phyloP scores from a whole-genome alignment of 495 filamentous ascomycete genomes.

The Podospora pseudoanserina region DNA sequence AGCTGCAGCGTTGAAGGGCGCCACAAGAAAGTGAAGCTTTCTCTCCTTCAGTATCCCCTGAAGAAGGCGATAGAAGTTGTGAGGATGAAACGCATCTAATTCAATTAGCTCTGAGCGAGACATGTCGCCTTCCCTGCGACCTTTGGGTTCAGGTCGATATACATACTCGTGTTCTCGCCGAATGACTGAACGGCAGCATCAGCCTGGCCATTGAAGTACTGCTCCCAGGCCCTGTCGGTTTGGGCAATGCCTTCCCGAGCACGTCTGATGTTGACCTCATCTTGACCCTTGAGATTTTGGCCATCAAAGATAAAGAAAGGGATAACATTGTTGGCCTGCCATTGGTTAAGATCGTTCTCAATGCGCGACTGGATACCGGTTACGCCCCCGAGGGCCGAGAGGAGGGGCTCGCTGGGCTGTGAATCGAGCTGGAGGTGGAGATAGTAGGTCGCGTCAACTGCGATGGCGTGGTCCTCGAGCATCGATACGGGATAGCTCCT shows the following conservation, averaged over 20 bases:
- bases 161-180: slow-evolving; percentile 67
- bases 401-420: slow-evolving; percentile 73
- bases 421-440: slow-evolving; percentile 69
- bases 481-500: slow-evolving; percentile 39
- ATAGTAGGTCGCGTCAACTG: slow-evolving; percentile 89
- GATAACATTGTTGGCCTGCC: slow-evolving; percentile 60
- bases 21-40: slow-evolving; percentile 73
- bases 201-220: slow-evolving; percentile 78
- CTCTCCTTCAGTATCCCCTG: slow-evolving; percentile 68
- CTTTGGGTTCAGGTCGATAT: background rate
- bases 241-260: slow-evolving; percentile 50
- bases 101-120: slow-evolving; percentile 23
- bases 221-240: slow-evolving; percentile 67
- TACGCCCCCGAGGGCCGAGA: slow-evolving; percentile 84
- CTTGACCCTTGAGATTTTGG: slow-evolving; percentile 67
- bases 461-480: slow-evolving; percentile 68
- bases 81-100: slow-evolving; percentile 55
- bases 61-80: slow-evolving; percentile 66
- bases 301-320: slow-evolving; percentile 90
- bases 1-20: slow-evolving; percentile 84
- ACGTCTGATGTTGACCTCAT: slow-evolving; percentile 47
- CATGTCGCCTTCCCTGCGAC: background rate
- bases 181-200: slow-evolving; percentile 78
- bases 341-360: slow-evolving; percentile 64
- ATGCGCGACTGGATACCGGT: slow-evolving; percentile 73